Base-by-base conservation (phyloP, 1,284 basidiomycete species). In the Agaricales sp. region DNA sequence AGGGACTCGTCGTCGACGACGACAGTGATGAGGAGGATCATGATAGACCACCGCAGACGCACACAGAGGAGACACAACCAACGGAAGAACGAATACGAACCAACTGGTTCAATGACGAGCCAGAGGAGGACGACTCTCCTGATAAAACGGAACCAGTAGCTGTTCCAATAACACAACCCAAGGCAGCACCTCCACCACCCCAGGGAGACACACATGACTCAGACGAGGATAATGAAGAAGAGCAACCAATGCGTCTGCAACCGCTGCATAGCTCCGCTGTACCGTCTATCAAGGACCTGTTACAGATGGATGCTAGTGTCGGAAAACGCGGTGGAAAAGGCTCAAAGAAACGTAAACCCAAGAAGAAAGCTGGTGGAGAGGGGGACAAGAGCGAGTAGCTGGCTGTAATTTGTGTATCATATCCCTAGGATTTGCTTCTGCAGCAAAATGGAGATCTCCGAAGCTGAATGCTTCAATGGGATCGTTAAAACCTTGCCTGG, bases 201-300 rank as follows among this genome's bases (percentile, higher is more conserved):
- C 51, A 20, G n/a, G n/a, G n/a, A n/a, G 59, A 62, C 26, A 55
- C 53, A 25, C 52, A 55, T 24, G 62, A 61, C 14, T 57, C 59
- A 22, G 61, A 59, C 16, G 69, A 68, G 49, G n/a, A n/a, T n/a
- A 66, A 63, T 8, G 72, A 74, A 23, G 66, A 67, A 30, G 65
- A 67, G 51, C 61, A 64, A 20, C 61, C 62, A 3, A 64, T 69
- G 53, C 80, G 82, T 14, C 76, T 94, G 6, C 73, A 71, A 23
- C 82, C 83, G 12, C 74, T 92, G 16, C 70, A 75, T 46, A 84
- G 87, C 13, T 91, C 87, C 18, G 75, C 79, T 3, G 58, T 93
- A 30, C 82, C 87, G 12, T 91, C 87, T 12, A 84, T 93, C 61
- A 78, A 79, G 44, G 85, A 89, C 24, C 75, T 93, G 50, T 68